phyloP scores from a whole-genome alignment of 176 grass and related monocot genomes.

The Lolium perenne region DNA sequence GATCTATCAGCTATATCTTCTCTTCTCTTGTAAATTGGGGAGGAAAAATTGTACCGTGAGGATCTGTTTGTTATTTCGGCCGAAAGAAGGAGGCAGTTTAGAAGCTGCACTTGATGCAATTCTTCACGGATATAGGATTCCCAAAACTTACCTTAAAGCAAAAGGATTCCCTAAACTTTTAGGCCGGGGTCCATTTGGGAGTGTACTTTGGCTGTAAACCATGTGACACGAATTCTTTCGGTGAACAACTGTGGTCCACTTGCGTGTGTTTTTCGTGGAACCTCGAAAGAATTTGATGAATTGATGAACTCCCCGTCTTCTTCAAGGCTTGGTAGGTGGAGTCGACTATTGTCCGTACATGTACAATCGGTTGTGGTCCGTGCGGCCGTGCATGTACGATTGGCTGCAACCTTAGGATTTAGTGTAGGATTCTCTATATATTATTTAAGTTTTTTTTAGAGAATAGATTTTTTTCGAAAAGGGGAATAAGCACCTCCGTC shows the following conservation, averaged over 20 bases:
- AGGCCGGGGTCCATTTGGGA: constrained; percentile 17
- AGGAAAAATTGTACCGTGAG: too few relatives aligned
- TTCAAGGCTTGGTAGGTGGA: neutral
- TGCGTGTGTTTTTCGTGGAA: neutral
- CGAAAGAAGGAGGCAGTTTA: neutral
- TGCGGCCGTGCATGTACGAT: too few relatives aligned
- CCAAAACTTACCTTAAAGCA: neutral
- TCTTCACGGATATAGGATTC: neutral
- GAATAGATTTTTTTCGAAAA: too few relatives aligned
- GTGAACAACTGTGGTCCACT: neutral
- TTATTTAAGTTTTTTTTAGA: too few relatives aligned
- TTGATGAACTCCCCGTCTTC: neutral
- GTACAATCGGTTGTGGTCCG: neutral
- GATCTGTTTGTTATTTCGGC: neutral
- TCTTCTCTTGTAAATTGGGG: neutral
- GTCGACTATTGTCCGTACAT: neutral
- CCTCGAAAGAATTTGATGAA: constrained; percentile 2
- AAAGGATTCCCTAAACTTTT: constrained; percentile 1
- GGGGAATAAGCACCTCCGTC: too few relatives aligned
- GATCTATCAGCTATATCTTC: neutral
- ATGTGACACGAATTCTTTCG: constrained; percentile 26
- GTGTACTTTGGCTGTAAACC: constrained; percentile 26
- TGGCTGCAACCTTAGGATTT: too few relatives aligned
- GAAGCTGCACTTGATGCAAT: neutral
- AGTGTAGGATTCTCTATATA: too few relatives aligned